Evolutionary conservation across 2,329 filamentous ascomycete genomes (phyloP), one percentile per base, ranked within the genome.

Genomic region (Aureobasidium zeae): DNA sequence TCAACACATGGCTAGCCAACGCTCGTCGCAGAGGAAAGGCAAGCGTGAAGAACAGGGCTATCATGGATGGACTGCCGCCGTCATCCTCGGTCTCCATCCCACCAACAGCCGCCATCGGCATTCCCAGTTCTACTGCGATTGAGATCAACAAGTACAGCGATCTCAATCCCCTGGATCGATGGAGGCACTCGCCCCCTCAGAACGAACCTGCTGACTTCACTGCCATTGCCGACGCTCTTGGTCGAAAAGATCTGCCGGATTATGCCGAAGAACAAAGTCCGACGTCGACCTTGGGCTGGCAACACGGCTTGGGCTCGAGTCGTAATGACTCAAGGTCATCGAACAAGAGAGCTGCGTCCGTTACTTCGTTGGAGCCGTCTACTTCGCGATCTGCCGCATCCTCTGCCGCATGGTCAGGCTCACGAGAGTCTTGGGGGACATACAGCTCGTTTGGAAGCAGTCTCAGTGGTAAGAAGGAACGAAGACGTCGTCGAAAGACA

Each of bases 1-100:
- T 94, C 53, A 81, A 81, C 9, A 94, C 93, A 59, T 94, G 87
- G 87, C 76, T 94, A 34, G 87, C 87, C 47, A 94, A 94, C 62
- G 86, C 86, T 46, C 79, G 87, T 31, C 77, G 87, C 45, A 75
- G 87, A 49, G 81, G 84, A 54, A 94, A 94, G 66, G 78, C 83
- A 44, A 76, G 79, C 35, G 15, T 24, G 26, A 70, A 76, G 2
- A 77, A 35, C 54, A 94, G 94, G 66, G 78, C 83, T 45, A 76
- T 79, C 33, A 35, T 44, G 30, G 70, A 76, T 1, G 77, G 77
- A 73, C 13, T 46, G 16, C 54, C 56, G 3, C 55, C 54, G 31
- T 25, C 55, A 3, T 48, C 51, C 44, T 49, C 51, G 38, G 88
- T 85, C 4, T 83, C 86, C 1, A 76, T 77, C 19, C 73, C 71